Evolutionary conservation across 1,284 basidiomycete species (phyloP).

Genomic region (Lignosus rhinocerotis): DNA sequence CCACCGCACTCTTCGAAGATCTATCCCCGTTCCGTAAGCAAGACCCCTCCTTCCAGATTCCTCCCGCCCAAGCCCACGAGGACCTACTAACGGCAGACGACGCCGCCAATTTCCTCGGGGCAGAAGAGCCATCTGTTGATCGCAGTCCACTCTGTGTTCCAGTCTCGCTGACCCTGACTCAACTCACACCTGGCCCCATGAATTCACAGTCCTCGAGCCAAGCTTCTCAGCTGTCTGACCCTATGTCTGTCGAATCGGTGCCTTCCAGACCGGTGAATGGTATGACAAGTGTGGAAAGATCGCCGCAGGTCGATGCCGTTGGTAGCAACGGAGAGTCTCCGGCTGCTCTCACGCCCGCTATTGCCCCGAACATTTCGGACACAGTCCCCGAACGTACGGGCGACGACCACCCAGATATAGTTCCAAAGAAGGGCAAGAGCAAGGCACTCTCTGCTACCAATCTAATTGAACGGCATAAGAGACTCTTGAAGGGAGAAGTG

Average conservation of each 20-base stretch:
- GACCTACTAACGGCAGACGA: constrained; percentile 24
- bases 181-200: constrained; percentile 14
- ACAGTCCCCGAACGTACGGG: neutral
- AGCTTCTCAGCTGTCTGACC: neutral
- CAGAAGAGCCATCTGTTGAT: constrained; percentile 12
- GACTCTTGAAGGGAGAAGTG: constrained; percentile 13
- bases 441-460: constrained; percentile 8
- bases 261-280: neutral
- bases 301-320: neutral
- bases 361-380: constrained; percentile 5
- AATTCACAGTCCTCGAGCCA: constrained; percentile 2
- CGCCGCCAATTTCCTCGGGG: constrained; percentile 12
- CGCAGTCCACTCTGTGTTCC: neutral
- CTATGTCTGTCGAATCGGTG: neutral
- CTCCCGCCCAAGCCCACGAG: constrained; percentile 5
- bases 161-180: constrained; percentile 20
- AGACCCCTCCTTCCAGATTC: constrained; percentile 29
- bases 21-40: constrained; percentile 26
- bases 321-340: neutral
- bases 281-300: neutral
- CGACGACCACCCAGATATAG: neutral
- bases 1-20: constrained; percentile 27
- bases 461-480: constrained; percentile 11
- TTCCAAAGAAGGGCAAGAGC: constrained; percentile 15
- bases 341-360: neutral